phyloP scores from a whole-genome alignment of 306 rosid species.

The Cicer chorassanicum region DNA sequence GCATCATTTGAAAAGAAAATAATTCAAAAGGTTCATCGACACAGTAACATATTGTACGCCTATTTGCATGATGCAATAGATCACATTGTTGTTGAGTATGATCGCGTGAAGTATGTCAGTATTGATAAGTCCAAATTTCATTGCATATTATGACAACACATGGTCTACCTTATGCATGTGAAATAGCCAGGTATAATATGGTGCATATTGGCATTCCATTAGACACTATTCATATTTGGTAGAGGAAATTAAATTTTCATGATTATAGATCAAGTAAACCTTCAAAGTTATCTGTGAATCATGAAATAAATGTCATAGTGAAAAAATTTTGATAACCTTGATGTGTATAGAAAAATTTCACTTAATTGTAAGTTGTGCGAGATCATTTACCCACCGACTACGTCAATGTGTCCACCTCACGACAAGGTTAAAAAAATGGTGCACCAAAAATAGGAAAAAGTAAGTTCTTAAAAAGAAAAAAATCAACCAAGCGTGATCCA shows the following conservation, averaged over 20 bases:
- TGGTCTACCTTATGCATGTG: background rate
- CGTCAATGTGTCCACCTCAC: background rate
- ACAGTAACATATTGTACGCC: background rate
- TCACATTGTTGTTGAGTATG: background rate
- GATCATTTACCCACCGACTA: background rate
- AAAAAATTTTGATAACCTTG: background rate
- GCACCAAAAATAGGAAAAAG: background rate
- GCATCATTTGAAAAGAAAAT: background rate
- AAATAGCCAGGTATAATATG: background rate
- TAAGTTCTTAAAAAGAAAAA: no score
- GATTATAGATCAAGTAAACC: background rate
- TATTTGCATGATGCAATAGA: background rate
- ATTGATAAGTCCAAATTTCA: background rate
- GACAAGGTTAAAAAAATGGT: background rate
- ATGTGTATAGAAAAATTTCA: no score
- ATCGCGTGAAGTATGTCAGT: background rate
- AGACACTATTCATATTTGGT: background rate
- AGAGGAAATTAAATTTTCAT: background rate
- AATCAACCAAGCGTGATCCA: background rate
- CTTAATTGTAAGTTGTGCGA: no score
- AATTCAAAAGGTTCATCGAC: background rate
- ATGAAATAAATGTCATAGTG: background rate
- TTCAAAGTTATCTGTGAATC: background rate
- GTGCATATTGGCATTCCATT: background rate
- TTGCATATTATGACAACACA: background rate